These are phyloP conservation scores for Marsdenia floribunda DNA, from an alignment of 257 asterid genomes.

Conservation along the genomic window DNA sequence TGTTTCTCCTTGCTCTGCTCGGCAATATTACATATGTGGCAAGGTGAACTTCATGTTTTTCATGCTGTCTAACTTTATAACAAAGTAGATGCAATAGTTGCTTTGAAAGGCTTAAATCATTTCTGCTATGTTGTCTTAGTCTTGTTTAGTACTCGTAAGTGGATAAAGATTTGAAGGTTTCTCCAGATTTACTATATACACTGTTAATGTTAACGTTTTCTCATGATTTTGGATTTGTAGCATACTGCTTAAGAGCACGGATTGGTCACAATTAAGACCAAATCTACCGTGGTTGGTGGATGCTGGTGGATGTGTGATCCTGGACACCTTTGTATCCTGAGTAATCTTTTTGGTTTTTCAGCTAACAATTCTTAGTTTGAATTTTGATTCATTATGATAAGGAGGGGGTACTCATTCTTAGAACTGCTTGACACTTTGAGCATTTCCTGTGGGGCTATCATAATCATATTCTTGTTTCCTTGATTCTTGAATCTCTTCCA, in stretches of 20 bases:
- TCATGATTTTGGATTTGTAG: slow-evolving; percentile 26
- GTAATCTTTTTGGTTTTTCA: not conserved
- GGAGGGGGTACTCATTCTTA: not conserved
- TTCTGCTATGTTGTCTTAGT: not conserved
- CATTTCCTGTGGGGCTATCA: not conserved
- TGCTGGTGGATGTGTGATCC: slow-evolving; percentile 60
- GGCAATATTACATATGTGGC: slow-evolving; percentile 68
- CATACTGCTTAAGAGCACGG: slow-evolving; percentile 58
- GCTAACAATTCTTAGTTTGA: not conserved
- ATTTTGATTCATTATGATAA: not conserved
- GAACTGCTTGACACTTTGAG: too few species aligned
- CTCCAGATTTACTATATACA: not conserved
- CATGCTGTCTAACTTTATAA: not conserved
- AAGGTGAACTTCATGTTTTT: slow-evolving; percentile 37
- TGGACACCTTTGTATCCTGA: slow-evolving; percentile 67
- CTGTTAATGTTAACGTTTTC: not conserved
- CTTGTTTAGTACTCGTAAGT: not conserved
- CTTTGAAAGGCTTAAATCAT: not conserved
- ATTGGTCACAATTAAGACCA: slow-evolving; percentile 50
- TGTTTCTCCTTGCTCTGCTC: slow-evolving; percentile 72
- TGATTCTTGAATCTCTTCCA: slow-evolving; percentile 23
- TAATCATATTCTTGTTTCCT: not conserved
- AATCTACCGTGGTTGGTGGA: slow-evolving; percentile 82
- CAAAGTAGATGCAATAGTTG: too few species aligned
- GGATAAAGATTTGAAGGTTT: not conserved